A percentile compares a stretch with the other conserved stretches of the same genome.
Conservation (phyloP, 768 basidiomycete genomes). For the Mycena crocata region DNA sequence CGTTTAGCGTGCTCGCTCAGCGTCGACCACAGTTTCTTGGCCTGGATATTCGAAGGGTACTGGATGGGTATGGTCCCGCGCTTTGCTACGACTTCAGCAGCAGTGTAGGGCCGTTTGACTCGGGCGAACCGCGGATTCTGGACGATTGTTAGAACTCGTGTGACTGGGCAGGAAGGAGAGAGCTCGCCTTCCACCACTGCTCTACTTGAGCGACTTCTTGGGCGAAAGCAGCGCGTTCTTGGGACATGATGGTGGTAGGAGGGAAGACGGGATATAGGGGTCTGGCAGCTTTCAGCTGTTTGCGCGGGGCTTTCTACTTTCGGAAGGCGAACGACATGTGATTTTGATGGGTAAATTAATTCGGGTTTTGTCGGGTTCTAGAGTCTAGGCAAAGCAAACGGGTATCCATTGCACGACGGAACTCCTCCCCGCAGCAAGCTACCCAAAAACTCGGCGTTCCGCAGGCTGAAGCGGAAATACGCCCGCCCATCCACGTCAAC, state of each 20-base stretch:
- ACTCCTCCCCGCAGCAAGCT: neutral
- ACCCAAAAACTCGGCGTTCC: neutral
- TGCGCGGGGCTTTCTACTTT: conserved; percentile 1
- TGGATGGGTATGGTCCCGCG: conserved; percentile 87
- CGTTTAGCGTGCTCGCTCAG: conserved; percentile 82
- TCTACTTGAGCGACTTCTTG: conserved; percentile 89
- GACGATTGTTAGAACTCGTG: conserved; percentile 14
- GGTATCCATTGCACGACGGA: neutral
- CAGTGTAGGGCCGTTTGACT: conserved; percentile 92
- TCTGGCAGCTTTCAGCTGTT: neutral
- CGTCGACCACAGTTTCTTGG: conserved; percentile 86
- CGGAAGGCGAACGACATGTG: conserved; percentile 16
- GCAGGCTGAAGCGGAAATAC: conserved; percentile 15
- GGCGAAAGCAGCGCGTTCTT: conserved; percentile 77
- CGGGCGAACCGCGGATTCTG: conserved; percentile 89
- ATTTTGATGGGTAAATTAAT: neutral
- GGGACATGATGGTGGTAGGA: conserved; percentile 59
- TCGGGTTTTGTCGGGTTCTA: neutral
- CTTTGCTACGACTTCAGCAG: conserved; percentile 93
- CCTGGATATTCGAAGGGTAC: conserved; percentile 88
- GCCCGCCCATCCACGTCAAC: no score
- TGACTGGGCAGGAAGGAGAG: conserved; percentile 2
- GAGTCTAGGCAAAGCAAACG: neutral
- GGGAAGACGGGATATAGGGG: conserved; percentile 31
- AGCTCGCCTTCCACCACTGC: conserved; percentile 89